Evolutionary conservation across 208 protist species (phyloP).

Genomic region (Leptomonas seymouri): DNA sequence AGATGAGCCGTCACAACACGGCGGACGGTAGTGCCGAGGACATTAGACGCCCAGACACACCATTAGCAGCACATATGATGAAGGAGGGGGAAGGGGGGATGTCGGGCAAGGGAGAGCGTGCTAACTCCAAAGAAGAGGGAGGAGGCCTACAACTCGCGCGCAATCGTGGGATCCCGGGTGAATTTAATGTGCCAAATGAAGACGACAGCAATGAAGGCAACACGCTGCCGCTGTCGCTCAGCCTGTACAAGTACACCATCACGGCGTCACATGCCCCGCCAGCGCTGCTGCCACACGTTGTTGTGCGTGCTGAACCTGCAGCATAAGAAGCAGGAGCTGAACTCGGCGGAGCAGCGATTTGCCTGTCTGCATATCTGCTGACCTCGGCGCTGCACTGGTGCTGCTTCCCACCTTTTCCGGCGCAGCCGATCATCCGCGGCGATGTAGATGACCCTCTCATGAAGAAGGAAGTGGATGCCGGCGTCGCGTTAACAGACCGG

Average conservation of each 20-base stretch:
- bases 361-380: constrained; percentile 9
- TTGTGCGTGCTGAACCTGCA: constrained; percentile 14
- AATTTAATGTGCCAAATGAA: not conserved
- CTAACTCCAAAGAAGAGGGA: not conserved
- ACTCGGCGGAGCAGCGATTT: not conserved
- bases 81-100: too few relatives aligned
- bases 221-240: not conserved
- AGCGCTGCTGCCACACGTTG: constrained; percentile 11
- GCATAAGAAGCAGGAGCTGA: not conserved
- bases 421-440: constrained; percentile 23
- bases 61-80: too few relatives aligned
- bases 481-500: not conserved
- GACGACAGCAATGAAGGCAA: not conserved
- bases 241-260: constrained; percentile 24
- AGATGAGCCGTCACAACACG: constrained; percentile 10
- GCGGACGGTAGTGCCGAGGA: too few relatives aligned
- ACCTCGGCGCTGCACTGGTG: constrained; percentile 8
- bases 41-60: too few relatives aligned
- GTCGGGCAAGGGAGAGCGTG: too few relatives aligned
- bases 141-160: not conserved
- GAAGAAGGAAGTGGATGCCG: constrained; percentile 3
- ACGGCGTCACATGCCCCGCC: not conserved
- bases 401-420: constrained; percentile 21
- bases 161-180: constrained; percentile 4
- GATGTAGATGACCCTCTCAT: constrained; percentile 21